Evolutionary conservation across 2,329 filamentous ascomycete species (phyloP), one percentile per base, ranked within the genome.

Genomic region (Colletotrichum godetiae): DNA sequence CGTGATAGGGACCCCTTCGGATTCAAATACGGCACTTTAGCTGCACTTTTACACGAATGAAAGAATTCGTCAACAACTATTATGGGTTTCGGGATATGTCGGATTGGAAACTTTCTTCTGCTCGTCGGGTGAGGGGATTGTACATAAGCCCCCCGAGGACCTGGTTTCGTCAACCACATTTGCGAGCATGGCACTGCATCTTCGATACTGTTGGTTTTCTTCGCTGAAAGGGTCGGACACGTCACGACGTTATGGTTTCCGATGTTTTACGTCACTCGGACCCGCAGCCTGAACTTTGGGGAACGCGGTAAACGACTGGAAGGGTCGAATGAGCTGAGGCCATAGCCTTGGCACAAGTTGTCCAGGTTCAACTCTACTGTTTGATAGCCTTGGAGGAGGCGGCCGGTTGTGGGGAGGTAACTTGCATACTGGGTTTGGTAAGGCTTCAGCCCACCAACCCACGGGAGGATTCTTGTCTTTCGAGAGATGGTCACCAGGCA

Each of bases 171-270:
- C 67, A 31, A 37, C 7, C 46, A 60, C n/a, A 59, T 64, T 64
- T 65, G 60, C 70, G 42, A 73, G 70, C 70, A 70, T 73, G 70
- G 70, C 70, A 67, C 61, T 73, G 70, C 67, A 67, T 70, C 29
- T 29, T 65, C 27, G 31, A 13, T 37, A 65, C 19, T 35, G 27
- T 61, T 72, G n/a, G 7, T 49, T 57, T 61, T 56, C 29, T 22
- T 55, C 53, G 57, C 49, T 52, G 29, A n/a, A 12, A 31, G 7
- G 37, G 1, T 59, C 27, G 22, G 19, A 13, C 22, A 27, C n/a
- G 7, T 56, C 27, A 70, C 55, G 60, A 65, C 22, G 19, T 49
- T 5, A 64, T 63, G 67, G 70, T 55, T 31, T 64, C 29, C 35
- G 42, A 27, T 2, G 33, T 53, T 22, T 8, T 11, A 24, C 35